Evolutionary conservation across 495 filamentous ascomycete genomes (phyloP).

Genomic region (Neurospora terricola): DNA sequence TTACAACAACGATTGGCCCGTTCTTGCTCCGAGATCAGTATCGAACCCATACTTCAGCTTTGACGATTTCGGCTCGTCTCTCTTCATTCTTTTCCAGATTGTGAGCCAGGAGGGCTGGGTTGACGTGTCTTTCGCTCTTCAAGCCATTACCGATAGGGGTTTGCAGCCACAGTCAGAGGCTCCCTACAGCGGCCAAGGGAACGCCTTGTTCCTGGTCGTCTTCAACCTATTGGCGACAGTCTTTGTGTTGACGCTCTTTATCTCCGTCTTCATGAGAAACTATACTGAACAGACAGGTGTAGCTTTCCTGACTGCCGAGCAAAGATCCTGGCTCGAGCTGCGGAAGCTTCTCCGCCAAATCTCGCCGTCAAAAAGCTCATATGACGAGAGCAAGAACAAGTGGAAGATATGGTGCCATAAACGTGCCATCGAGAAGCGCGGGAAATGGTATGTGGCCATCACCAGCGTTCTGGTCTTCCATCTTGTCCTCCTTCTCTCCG

Average conservation of each 20-base stretch:
- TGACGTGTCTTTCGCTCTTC: conserved; percentile 74
- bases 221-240: conserved; percentile 97
- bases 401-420: conserved; percentile 94
- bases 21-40: conserved; percentile 72
- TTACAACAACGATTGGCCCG: conserved; percentile 60
- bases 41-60: conserved; percentile 83
- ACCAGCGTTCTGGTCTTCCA: conserved; percentile 74
- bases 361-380: conserved; percentile 80
- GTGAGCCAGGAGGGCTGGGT: conserved; percentile 98
- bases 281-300: conserved; percentile 99
- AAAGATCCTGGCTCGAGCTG: conserved; percentile 93
- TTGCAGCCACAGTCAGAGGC: conserved; percentile 57
- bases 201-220: conserved; percentile 86
- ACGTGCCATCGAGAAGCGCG: conserved; percentile 86
- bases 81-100: conserved; percentile 98
- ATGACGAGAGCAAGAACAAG: conserved; percentile 56
- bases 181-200: conserved; percentile 51
- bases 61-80: conserved; percentile 81
- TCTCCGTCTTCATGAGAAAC: conserved; percentile 99
- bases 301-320: conserved; percentile 90
- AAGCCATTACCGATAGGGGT: conserved; percentile 69
- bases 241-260: conserved; percentile 95
- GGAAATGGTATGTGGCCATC: conserved; percentile 78
- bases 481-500: conserved; percentile 69
- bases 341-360: conserved; percentile 90